Evolutionary conservation across 2,329 filamentous ascomycete species (phyloP).

Genomic region (Xylariaceae sp.): DNA sequence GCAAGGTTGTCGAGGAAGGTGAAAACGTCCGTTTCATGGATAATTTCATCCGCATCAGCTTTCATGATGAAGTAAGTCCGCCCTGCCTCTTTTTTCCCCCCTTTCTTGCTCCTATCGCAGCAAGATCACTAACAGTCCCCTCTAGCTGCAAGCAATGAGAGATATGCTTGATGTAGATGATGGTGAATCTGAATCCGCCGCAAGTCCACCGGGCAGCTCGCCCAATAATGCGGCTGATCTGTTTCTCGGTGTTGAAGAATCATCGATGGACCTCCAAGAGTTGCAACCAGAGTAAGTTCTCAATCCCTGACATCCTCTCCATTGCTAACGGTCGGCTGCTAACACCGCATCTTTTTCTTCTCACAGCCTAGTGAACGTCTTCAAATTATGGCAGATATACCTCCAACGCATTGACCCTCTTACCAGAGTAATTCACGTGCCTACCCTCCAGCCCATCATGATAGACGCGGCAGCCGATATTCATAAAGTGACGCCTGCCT

Average conservation of each 20-base stretch:
- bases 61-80: constrained; percentile 16
- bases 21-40: constrained; percentile 19
- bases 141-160: constrained; percentile 16
- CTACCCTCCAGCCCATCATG: constrained; percentile 46
- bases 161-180: constrained; percentile 17
- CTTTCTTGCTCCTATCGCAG: not conserved
- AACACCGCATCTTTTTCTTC: too few relatives aligned
- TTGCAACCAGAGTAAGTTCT: constrained; percentile 18
- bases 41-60: constrained; percentile 17
- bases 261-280: constrained; percentile 11
- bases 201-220: constrained; percentile 5
- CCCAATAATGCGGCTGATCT: constrained; percentile 16
- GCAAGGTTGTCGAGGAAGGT: constrained; percentile 16
- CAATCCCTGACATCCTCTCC: not conserved
- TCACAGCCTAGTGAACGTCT: constrained; percentile 38
- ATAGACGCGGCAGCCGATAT: constrained; percentile 43
- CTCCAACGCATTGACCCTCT: constrained; percentile 54
- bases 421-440: constrained; percentile 52
- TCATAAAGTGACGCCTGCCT: constrained; percentile 33
- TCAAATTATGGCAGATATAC: constrained; percentile 52
- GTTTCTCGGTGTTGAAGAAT: constrained; percentile 15
- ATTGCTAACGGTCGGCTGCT: too few relatives aligned
- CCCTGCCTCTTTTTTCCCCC: not conserved
- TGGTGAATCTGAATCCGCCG: constrained; percentile 8
- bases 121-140: constrained; percentile 3